A percentile compares a stretch with the other conserved stretches of the same genome.
phyloP scores from a whole-genome alignment of 2,329 filamentous ascomycete genomes.

The Drechslerella dactyloides region DNA sequence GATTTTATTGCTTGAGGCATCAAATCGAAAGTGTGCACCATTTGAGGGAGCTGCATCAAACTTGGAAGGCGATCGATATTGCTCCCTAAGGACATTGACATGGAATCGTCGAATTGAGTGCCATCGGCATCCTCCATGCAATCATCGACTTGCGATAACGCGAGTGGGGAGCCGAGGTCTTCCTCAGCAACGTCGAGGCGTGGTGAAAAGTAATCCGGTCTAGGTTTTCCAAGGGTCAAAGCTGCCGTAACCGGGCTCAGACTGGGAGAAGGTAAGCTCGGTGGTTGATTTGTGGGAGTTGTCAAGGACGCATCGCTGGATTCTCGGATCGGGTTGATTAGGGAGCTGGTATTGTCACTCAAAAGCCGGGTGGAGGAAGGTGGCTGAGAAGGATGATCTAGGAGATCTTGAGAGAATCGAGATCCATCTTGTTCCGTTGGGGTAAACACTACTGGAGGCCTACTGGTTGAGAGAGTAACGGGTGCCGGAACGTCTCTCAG shows the following conservation, averaged over 20 bases:
- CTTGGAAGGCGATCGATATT: conserved; percentile 58
- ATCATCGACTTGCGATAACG: conserved; percentile 53
- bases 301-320: conserved; percentile 63
- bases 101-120: conserved; percentile 54
- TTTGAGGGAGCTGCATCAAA: conserved; percentile 78
- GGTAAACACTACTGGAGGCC: conserved; percentile 32
- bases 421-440: conserved; percentile 46
- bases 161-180: conserved; percentile 57
- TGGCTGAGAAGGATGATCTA: not conserved
- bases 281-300: conserved; percentile 78
- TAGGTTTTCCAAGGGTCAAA: conserved; percentile 64
- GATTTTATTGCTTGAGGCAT: conserved; percentile 91
- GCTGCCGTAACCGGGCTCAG: conserved; percentile 87
- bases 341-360: not conserved
- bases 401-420: conserved; percentile 7
- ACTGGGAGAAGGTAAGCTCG: conserved; percentile 91
- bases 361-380: conserved; percentile 2
- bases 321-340: conserved; percentile 9
- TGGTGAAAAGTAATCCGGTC: conserved; percentile 57
- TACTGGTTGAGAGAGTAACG: conserved; percentile 12
- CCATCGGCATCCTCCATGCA: conserved; percentile 60
- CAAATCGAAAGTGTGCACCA: conserved; percentile 88
- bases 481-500: conserved; percentile 5
- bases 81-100: conserved; percentile 54
- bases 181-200: conserved; percentile 57